phyloP scores from a whole-genome alignment of 2,329 filamentous ascomycete species.

The Sporothrix brunneoviolacea region DNA sequence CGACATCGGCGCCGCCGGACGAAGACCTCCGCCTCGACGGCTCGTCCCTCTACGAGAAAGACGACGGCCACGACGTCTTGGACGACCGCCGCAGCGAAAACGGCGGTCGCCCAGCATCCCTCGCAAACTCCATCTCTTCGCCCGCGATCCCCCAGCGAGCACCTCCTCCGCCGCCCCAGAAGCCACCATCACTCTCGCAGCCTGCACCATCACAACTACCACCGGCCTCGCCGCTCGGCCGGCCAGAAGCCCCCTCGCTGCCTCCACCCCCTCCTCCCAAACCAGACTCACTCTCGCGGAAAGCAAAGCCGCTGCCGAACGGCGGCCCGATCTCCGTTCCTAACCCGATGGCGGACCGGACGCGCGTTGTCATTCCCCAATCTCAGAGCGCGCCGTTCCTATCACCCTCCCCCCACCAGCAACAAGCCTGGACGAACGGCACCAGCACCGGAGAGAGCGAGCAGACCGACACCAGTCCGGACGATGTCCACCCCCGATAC shows the following conservation, averaged over 20 bases:
- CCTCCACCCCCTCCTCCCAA: constrained; percentile 13
- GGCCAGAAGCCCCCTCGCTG: constrained; percentile 8
- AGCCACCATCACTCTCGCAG: background rate
- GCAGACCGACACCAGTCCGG: constrained; percentile 1
- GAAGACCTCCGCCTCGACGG: constrained; percentile 12
- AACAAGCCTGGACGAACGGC: background rate
- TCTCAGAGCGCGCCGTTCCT: background rate
- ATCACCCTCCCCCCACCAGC: background rate
- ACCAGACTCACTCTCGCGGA: constrained; percentile 2
- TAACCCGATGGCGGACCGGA: constrained; percentile 15
- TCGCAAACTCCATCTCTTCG: constrained; percentile 7
- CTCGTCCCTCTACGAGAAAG: background rate
- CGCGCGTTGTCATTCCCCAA: constrained; percentile 1
- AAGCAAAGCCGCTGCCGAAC: constrained; percentile 4
- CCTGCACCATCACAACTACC: background rate
- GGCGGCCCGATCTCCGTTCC: constrained; percentile 14
- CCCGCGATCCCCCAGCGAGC: constrained; percentile 1
- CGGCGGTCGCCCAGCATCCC: background rate
- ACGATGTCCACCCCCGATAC: constrained; percentile 24
- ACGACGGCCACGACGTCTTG: background rate
- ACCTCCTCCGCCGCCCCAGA: constrained; percentile 6
- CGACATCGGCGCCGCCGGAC: constrained; percentile 13
- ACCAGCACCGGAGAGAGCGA: constrained; percentile 6
- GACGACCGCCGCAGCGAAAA: background rate
- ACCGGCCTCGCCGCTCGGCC: background rate